These are phyloP conservation scores for Cercospora canescens DNA, from an alignment of 2,329 filamentous ascomycete species.

Conservation along the genomic window DNA sequence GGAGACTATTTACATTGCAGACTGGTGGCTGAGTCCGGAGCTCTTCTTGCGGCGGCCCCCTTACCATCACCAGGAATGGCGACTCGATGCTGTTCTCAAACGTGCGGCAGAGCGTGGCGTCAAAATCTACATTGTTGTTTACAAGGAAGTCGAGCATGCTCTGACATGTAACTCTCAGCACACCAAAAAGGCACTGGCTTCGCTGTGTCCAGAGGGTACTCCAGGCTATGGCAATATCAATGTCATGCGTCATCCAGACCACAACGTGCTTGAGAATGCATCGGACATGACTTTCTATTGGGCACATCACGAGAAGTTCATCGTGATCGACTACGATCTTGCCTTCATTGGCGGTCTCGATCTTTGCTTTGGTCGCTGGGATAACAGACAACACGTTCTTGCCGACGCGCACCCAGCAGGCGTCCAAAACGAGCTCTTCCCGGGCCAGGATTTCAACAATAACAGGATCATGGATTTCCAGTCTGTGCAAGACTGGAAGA, in stretches of 20 bases:
- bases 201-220: conserved; percentile 76
- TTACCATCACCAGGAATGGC: conserved; percentile 78
- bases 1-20: conserved; percentile 91
- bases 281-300: conserved; percentile 98
- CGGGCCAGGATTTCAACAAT: conserved; percentile 97
- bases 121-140: conserved; percentile 90
- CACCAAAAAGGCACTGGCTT: conserved; percentile 82
- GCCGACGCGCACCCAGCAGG: conserved; percentile 86
- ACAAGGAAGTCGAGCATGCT: conserved; percentile 68
- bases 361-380: conserved; percentile 94
- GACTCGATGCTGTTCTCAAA: conserved; percentile 84
- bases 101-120: conserved; percentile 87
- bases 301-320: conserved; percentile 97
- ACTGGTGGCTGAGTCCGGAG: conserved; percentile 96
- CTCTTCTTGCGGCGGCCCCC: conserved; percentile 84
- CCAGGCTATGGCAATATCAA: conserved; percentile 86
- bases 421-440: conserved; percentile 81
- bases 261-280: conserved; percentile 90
- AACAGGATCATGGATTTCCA: conserved; percentile 96
- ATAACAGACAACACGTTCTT: conserved; percentile 79
- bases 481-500: conserved; percentile 86
- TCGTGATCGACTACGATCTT: conserved; percentile 86
- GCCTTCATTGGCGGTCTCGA: conserved; percentile 95
- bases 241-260: conserved; percentile 88
- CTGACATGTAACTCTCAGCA: conserved; percentile 90